These are phyloP conservation scores for Thermothelomyces thermophilus DNA, from an alignment of 2,329 filamentous ascomycete genomes.

Conservation along the genomic window DNA sequence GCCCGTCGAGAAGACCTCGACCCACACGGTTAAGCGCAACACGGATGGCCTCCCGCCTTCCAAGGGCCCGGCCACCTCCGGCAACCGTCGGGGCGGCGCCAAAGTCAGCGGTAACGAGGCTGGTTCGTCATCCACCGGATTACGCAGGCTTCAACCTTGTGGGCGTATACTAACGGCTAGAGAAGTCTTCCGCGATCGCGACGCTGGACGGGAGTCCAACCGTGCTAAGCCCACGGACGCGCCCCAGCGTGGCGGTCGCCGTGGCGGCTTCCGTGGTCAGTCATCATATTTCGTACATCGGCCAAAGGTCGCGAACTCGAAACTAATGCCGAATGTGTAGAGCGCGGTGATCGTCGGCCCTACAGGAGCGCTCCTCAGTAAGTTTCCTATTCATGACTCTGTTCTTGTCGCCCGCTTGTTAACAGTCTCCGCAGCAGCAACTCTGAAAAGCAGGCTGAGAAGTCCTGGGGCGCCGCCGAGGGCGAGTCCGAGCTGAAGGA, in stretches of 20 bases:
- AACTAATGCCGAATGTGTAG: slow-evolving; percentile 51
- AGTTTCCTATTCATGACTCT: slow-evolving; percentile 22
- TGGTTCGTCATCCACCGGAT: slow-evolving; percentile 54
- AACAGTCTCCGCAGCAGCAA: slow-evolving; percentile 46
- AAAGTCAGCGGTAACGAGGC: slow-evolving; percentile 69
- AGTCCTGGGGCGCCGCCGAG: slow-evolving; percentile 81
- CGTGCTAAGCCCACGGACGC: slow-evolving; percentile 73
- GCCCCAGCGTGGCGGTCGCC: slow-evolving; percentile 46
- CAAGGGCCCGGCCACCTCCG: slow-evolving; percentile 33
- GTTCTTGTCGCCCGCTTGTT: slow-evolving; percentile 3
- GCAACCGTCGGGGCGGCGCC: slow-evolving; percentile 48
- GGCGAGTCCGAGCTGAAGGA: slow-evolving; percentile 82
- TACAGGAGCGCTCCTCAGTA: slow-evolving; percentile 43
- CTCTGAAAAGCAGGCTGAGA: slow-evolving; percentile 78
- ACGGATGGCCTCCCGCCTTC: slow-evolving; percentile 63
- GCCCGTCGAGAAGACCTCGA: slow-evolving; percentile 76
- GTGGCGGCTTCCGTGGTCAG: slow-evolving; percentile 51
- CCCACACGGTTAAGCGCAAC: slow-evolving; percentile 78
- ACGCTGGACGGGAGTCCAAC: slow-evolving; percentile 75
- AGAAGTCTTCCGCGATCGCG: slow-evolving; percentile 82
- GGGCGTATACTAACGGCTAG: slow-evolving; percentile 14
- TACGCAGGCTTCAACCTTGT: not conserved
- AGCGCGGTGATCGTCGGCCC: slow-evolving; percentile 52
- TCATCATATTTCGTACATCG: not conserved
- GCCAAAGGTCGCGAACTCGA: not conserved